Evolutionary conservation across 192 early-diverging fungal species (phyloP).

Genomic region (Geranomyces variabilis): DNA sequence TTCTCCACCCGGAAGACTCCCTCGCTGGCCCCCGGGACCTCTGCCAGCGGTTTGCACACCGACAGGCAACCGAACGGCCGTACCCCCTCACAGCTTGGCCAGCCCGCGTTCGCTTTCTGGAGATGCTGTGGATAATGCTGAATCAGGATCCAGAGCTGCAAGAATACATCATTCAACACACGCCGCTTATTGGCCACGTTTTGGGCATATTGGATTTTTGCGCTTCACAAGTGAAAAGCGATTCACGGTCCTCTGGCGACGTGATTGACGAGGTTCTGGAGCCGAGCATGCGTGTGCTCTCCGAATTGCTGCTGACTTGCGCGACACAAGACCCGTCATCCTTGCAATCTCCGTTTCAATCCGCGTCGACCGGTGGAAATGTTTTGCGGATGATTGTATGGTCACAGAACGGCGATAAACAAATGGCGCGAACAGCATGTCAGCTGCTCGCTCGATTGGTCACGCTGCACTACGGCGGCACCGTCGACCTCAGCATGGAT

Average conservation of each 20-base stretch:
- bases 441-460: slow-evolving; percentile 12
- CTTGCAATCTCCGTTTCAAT: neutral
- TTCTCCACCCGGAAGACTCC: neutral
- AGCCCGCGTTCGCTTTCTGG: neutral
- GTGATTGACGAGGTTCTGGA: slow-evolving; percentile 3
- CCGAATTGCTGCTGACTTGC: neutral
- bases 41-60: neutral
- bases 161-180: neutral
- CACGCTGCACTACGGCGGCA: slow-evolving; percentile 19
- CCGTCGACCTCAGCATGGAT: slow-evolving; percentile 14
- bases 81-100: no score
- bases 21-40: neutral
- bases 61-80: neutral
- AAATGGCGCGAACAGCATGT: neutral
- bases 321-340: neutral
- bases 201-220: neutral
- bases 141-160: neutral
- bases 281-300: neutral
- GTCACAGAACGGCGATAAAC: neutral
- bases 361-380: neutral
- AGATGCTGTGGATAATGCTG: neutral
- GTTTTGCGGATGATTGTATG: neutral
- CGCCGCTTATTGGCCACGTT: neutral
- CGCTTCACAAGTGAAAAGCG: neutral
- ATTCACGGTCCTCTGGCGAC: neutral